Evolutionary conservation across 2,329 filamentous ascomycete genomes (phyloP).

Genomic region (Colletotrichum cordylinicola): DNA sequence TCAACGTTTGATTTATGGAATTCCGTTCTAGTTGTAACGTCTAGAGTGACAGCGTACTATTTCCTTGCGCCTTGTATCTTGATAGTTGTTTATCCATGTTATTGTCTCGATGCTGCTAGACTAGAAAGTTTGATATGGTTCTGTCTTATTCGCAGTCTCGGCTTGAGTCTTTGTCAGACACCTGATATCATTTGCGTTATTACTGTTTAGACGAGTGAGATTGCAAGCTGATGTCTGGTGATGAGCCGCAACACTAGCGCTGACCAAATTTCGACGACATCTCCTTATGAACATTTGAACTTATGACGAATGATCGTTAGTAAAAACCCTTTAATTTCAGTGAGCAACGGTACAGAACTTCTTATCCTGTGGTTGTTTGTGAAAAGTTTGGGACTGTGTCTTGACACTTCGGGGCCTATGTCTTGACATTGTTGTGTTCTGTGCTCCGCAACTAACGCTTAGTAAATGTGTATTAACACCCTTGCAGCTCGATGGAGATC

Average conservation of each 20-base stretch:
- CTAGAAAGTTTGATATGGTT: background rate
- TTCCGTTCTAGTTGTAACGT: background rate
- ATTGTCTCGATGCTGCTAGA: background rate
- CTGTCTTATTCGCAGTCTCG: background rate
- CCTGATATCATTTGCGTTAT: background rate
- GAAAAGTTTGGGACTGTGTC: rapidly evolving
- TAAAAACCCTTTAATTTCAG: background rate
- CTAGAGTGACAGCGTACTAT: background rate
- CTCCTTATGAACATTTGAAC: background rate
- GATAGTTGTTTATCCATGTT: background rate
- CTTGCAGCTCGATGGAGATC: background rate
- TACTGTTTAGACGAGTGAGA: background rate
- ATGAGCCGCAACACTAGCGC: background rate
- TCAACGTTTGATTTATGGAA: background rate
- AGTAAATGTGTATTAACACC: background rate
- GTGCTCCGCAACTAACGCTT: background rate
- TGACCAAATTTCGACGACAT: background rate
- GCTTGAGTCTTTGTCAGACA: background rate
- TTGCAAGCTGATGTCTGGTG: rapidly evolving
- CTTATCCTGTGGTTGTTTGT: background rate
- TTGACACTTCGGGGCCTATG: background rate
- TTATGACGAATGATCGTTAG: background rate
- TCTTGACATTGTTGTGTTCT: background rate
- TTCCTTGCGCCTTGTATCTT: background rate
- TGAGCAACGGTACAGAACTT: background rate